phyloP scores from a whole-genome alignment of 2,329 filamentous ascomycete genomes.

The Didymella pinodella region DNA sequence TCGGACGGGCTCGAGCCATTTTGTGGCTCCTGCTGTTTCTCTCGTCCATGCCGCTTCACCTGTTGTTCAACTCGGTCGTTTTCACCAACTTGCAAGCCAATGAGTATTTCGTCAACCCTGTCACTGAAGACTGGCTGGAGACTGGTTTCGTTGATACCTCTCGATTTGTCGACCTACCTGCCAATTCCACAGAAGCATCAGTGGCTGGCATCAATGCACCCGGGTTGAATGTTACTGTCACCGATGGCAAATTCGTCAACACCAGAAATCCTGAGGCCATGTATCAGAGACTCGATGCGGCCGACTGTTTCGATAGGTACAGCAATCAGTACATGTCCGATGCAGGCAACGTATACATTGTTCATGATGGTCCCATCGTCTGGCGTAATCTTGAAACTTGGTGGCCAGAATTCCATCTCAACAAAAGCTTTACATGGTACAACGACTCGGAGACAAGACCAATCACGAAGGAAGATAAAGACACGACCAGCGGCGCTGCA shows the following conservation, averaged over 20 bases:
- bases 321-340: constrained; percentile 22
- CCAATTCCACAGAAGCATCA: no score
- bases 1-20: neutral
- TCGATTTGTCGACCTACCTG: no score
- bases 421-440: constrained; percentile 4
- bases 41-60: constrained; percentile 26
- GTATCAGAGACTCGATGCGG: neutral
- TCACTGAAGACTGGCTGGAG: constrained; percentile 23
- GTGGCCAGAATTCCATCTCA: constrained; percentile 6
- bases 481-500: neutral
- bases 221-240: no score
- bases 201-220: no score
- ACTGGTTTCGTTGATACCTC: constrained; percentile 9
- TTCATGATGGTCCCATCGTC: constrained; percentile 17
- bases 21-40: constrained; percentile 14
- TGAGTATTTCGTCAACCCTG: constrained; percentile 23
- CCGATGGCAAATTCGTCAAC: no score
- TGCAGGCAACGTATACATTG: constrained; percentile 24
- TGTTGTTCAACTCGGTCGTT: constrained; percentile 32
- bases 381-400: constrained; percentile 18
- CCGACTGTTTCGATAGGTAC: constrained; percentile 23
- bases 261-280: neutral
- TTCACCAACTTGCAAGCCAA: constrained; percentile 30
- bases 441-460: neutral
- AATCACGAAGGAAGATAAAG: neutral